Conservation (phyloP, 169 alveolate species). For the Cryptosporidium tyzzeri region DNA sequence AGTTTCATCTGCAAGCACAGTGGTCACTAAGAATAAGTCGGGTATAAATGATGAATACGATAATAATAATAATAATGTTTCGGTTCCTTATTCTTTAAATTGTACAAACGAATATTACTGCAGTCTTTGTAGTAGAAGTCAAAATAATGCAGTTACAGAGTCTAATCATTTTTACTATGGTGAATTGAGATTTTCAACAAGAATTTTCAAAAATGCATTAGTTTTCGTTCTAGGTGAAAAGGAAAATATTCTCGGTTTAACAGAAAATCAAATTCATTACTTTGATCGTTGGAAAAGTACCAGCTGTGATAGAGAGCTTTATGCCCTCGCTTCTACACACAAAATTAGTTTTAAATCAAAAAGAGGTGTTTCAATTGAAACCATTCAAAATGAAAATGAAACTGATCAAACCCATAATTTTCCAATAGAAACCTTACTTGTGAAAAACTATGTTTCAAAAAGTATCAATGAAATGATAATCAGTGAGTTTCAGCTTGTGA, state of each 20-base stretch:
- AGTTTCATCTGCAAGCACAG: slow-evolving; percentile 33
- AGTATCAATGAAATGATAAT: slow-evolving; percentile 26
- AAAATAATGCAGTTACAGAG: background rate
- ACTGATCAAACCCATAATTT: background rate
- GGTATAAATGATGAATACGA: slow-evolving; percentile 11
- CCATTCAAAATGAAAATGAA: slow-evolving; percentile 20
- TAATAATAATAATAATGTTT: background rate
- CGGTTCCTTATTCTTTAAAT: slow-evolving; percentile 50
- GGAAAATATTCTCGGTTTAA: slow-evolving; percentile 17
- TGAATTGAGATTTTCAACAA: slow-evolving; percentile 28
- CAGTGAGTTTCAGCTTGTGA: slow-evolving; percentile 52
- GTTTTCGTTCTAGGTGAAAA: slow-evolving; percentile 61
- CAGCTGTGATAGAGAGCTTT: slow-evolving; percentile 49
- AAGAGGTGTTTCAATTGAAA: slow-evolving; percentile 47
- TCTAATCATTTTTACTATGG: background rate
- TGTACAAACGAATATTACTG: slow-evolving; percentile 66
- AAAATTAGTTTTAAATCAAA: slow-evolving; percentile 48
- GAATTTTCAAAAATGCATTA: slow-evolving; percentile 59
- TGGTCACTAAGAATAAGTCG: slow-evolving; percentile 1
- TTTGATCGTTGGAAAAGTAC: slow-evolving; percentile 75
- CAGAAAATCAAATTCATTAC: slow-evolving; percentile 58
- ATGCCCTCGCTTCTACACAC: slow-evolving; percentile 9
- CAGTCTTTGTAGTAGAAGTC: slow-evolving; percentile 28
- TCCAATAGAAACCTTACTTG: slow-evolving; percentile 56
- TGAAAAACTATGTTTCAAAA: slow-evolving; percentile 47